Evolutionary conservation across 768 basidiomycete species (phyloP).

Genomic region (Russula griseocarnosa): DNA sequence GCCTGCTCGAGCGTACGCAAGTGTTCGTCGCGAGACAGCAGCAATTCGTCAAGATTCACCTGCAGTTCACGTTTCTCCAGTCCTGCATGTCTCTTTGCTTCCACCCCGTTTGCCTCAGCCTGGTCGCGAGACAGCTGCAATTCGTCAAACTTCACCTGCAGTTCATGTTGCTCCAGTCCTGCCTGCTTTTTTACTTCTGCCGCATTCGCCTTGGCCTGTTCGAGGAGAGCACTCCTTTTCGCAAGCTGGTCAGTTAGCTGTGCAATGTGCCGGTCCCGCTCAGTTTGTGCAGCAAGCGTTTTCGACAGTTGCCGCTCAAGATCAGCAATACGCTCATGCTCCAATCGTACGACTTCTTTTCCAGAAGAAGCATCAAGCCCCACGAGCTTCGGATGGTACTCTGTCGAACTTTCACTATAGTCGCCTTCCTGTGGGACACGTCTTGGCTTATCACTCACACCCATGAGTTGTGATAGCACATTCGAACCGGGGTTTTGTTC

Average conservation of each 20-base stretch:
- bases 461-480: constrained; percentile 37
- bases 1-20: constrained; percentile 68
- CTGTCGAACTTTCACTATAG: constrained; percentile 46
- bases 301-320: constrained; percentile 46
- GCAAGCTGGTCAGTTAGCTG: constrained; percentile 69
- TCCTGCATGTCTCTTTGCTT: too few species aligned
- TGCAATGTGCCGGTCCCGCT: constrained; percentile 28
- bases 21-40: constrained; percentile 6
- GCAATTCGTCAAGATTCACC: too few species aligned
- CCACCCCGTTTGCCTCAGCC: constrained; percentile 35
- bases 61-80: too few species aligned
- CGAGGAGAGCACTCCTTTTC: constrained; percentile 66
- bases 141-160: constrained; percentile 48
- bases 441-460: constrained; percentile 26
- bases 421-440: constrained; percentile 45
- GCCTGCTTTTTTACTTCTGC: too few species aligned
- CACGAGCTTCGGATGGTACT: constrained; percentile 70
- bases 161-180: too few species aligned
- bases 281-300: constrained; percentile 39
- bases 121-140: constrained; percentile 68
- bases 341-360: constrained; percentile 60
- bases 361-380: constrained; percentile 60
- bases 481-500: constrained; percentile 36
- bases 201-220: constrained; percentile 51
- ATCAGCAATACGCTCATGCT: constrained; percentile 48